Evolutionary conservation across 176 grass and related monocot genomes (phyloP).

Genomic region (Carex parvula): DNA sequence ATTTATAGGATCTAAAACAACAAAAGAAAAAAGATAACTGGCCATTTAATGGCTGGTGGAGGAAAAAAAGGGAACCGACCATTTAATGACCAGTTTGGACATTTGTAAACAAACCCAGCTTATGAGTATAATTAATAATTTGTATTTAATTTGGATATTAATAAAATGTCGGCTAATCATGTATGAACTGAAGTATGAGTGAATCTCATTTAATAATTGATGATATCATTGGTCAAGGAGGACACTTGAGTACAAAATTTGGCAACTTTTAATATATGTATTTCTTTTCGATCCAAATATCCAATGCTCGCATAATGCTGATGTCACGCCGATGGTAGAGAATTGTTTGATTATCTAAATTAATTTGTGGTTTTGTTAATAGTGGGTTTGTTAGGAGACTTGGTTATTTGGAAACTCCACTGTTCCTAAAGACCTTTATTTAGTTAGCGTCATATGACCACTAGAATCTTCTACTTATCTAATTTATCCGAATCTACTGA

Average conservation of each 20-base stretch:
- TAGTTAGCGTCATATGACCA: neutral
- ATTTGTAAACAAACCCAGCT: too few species aligned
- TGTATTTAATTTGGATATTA: too few species aligned
- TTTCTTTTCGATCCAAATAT: neutral
- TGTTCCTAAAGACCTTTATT: neutral
- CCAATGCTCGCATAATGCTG: slow-evolving; percentile 10
- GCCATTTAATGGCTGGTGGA: too few species aligned
- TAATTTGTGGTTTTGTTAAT: slow-evolving; percentile 12
- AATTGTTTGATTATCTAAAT: slow-evolving; percentile 5
- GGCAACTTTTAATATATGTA: neutral
- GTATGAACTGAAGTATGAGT: neutral
- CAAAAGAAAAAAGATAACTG: too few species aligned
- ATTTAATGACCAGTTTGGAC: too few species aligned
- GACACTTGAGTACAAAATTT: slow-evolving; percentile 3
- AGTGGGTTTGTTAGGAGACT: slow-evolving; percentile 21
- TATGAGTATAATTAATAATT: too few species aligned
- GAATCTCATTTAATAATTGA: slow-evolving; percentile 13
- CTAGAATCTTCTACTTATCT: neutral
- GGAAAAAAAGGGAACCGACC: too few species aligned
- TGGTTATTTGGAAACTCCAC: neutral
- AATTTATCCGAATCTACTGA: neutral
- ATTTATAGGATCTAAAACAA: too few species aligned
- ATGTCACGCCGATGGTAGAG: slow-evolving; percentile 8
- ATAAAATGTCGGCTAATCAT: neutral
- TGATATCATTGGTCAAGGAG: slow-evolving; percentile 10